These are phyloP conservation scores for Globomyces pollinis-pini DNA, from an alignment of 192 early-diverging fungal species.

Conservation along the genomic window DNA sequence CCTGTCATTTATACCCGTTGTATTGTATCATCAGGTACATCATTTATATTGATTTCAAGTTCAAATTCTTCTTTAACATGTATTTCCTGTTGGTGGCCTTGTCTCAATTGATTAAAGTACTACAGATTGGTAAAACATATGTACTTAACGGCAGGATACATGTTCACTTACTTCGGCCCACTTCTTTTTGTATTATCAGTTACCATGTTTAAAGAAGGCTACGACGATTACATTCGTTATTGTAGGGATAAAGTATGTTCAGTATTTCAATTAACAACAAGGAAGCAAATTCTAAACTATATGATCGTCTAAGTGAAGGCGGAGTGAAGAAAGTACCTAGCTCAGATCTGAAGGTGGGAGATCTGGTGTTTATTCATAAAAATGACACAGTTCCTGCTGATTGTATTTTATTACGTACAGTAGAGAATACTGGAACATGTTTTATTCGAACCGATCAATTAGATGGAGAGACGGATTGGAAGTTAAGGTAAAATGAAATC, in stretches of 20 bases:
- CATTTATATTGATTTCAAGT: too few relatives aligned
- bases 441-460: slow-evolving; percentile 97
- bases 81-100: slow-evolving; percentile 89
- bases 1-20: slow-evolving; percentile 83
- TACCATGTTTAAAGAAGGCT: slow-evolving; percentile 86
- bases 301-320: slow-evolving; percentile 49
- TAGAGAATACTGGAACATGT: slow-evolving; percentile 73
- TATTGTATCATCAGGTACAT: slow-evolving; percentile 90
- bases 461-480: slow-evolving; percentile 98
- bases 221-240: slow-evolving; percentile 79
- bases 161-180: slow-evolving; percentile 90
- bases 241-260: slow-evolving; percentile 53
- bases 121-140: slow-evolving; percentile 60
- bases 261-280: slow-evolving; percentile 15
- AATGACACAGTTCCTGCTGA: slow-evolving; percentile 90
- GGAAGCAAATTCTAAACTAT: slow-evolving; percentile 85
- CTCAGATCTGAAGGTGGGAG: slow-evolving; percentile 82
- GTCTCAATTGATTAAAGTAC: slow-evolving; percentile 83
- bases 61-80: slow-evolving; percentile 92
- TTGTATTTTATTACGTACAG: slow-evolving; percentile 77
- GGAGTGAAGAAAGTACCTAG: slow-evolving; percentile 62
- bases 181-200: slow-evolving; percentile 82
- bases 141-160: slow-evolving; percentile 58
- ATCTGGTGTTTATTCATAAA: slow-evolving; percentile 74
- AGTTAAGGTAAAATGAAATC: slow-evolving; percentile 54